Evolutionary conservation across 441 rosid species (phyloP).

Genomic region (Aleurites moluccanus): DNA sequence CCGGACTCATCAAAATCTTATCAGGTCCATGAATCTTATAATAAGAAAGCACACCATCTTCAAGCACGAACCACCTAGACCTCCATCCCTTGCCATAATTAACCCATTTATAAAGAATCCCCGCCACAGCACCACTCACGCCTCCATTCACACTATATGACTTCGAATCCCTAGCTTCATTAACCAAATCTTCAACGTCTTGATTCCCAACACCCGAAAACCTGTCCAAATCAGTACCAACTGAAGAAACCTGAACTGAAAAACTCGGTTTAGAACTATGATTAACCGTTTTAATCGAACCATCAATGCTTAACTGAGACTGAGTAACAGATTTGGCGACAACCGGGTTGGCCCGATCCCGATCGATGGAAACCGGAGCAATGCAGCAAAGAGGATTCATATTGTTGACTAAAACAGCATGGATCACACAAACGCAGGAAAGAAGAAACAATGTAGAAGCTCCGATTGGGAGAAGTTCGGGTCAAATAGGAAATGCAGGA

Average conservation of each 20-base stretch:
- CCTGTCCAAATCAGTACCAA: slow-evolving; percentile 51
- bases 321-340: slow-evolving; percentile 51
- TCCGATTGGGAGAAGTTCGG: slow-evolving; percentile 17
- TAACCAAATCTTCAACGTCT: slow-evolving; percentile 31
- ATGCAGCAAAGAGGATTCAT: slow-evolving; percentile 99
- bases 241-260: slow-evolving; percentile 65
- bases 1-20: slow-evolving; percentile 67
- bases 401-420: slow-evolving; percentile 5
- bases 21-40: slow-evolving; percentile 92
- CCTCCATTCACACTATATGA: slow-evolving; percentile 42
- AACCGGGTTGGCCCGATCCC: slow-evolving; percentile 64
- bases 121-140: slow-evolving; percentile 52
- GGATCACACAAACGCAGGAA: slow-evolving; percentile 11
- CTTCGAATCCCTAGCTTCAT: slow-evolving; percentile 48
- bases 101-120: slow-evolving; percentile 94
- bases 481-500: slow-evolving; percentile 25
- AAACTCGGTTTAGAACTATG: slow-evolving; percentile 49
- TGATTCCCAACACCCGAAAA: slow-evolving; percentile 22
- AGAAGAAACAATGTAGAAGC: slow-evolving; percentile 5
- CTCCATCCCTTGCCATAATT: slow-evolving; percentile 96
- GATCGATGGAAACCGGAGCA: slow-evolving; percentile 95
- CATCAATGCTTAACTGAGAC: slow-evolving; percentile 38
- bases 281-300: slow-evolving; percentile 33
- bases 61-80: slow-evolving; percentile 81
- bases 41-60: slow-evolving; percentile 86